Evolutionary conservation across 1,139 yeast species (phyloP), one percentile per base, ranked within the genome.

Genomic region (Candida sanyaensis): DNA sequence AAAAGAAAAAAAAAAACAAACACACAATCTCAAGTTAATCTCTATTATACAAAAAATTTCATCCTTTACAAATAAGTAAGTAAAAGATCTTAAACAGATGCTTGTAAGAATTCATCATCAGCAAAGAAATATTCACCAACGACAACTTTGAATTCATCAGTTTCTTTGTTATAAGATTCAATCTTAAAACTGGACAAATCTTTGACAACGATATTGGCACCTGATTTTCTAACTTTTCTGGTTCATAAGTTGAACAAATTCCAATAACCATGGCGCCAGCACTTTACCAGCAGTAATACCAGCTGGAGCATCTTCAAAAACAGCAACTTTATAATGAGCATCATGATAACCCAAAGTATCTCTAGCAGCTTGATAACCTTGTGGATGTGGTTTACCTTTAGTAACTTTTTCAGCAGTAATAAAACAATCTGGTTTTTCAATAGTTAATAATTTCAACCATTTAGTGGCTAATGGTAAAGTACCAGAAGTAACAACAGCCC

Each of bases 401-500:
- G 79, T 70, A 52, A 87, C 92, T 68, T 83, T 79, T 67, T 86
- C 91, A 48, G 95, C 93, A 39, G 93, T 86, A 61, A 88, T 84
- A 74, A 88, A 88, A 48, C 81, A 78, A 55, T 83, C 81, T 48
- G 96, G 96, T 65, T 77, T 71, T 53, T 73, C 75, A 55, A 81
- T 78, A 49, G 81, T 74, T 64, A 87, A 77, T 61, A 86, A 77
- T 61, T 79, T 77, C 63, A 88, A 82, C 95, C 96, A 89, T 59
- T 85, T 83, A 55, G 84, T 74, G 46, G 96, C 96, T 73, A 88
- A 78, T 40, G 82, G 86, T 57, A 77, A 74, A 50, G 93, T 85
- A 57, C 96, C 96, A 38, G 91, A 84, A 33, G 96, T 88, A 52
- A 88, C 96, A 62, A 88, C 87, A 51, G 91, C 92, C 91, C 92